Percentiles rank a stretch among this genome's conserved stretches.
phyloP scores from a whole-genome alignment of 2,329 filamentous ascomycete genomes.

The Fusarium sp. region DNA sequence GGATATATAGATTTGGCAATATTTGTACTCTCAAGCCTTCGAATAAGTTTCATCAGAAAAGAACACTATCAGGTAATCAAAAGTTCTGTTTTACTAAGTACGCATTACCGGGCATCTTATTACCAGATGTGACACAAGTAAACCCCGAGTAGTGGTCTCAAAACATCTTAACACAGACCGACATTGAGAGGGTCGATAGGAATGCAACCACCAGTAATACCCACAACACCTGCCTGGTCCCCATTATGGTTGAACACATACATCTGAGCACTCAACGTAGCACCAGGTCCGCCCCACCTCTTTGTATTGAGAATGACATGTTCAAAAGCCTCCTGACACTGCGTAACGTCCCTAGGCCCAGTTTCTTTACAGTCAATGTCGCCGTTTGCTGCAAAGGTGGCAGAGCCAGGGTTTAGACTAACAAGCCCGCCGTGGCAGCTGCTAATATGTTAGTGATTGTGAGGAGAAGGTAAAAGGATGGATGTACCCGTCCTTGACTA shows the following conservation, averaged over 20 bases:
- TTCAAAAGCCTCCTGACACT: background rate
- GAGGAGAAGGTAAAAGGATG: too few relatives aligned
- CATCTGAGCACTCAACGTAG: background rate
- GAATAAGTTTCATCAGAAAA: too few relatives aligned
- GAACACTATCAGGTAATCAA: too few relatives aligned
- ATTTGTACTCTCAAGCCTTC: too few relatives aligned
- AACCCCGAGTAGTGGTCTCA: too few relatives aligned
- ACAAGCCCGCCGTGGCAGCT: background rate
- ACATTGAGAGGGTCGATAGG: background rate
- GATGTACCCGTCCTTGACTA: background rate
- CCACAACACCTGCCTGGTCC: background rate
- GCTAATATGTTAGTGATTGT: background rate
- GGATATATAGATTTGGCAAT: background rate
- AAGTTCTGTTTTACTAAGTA: too few relatives aligned
- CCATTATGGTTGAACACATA: background rate
- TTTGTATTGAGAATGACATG: background rate
- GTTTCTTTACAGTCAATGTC: background rate
- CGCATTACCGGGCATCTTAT: too few relatives aligned
- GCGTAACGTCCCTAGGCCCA: background rate
- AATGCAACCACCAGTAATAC: background rate
- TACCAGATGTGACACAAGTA: too few relatives aligned
- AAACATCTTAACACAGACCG: too few relatives aligned
- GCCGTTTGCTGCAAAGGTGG: background rate
- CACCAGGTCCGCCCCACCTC: background rate
- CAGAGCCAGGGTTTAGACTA: background rate